Evolutionary conservation across 1,139 yeast species (phyloP).

Genomic region (Debaryomycetaceae sp.): DNA sequence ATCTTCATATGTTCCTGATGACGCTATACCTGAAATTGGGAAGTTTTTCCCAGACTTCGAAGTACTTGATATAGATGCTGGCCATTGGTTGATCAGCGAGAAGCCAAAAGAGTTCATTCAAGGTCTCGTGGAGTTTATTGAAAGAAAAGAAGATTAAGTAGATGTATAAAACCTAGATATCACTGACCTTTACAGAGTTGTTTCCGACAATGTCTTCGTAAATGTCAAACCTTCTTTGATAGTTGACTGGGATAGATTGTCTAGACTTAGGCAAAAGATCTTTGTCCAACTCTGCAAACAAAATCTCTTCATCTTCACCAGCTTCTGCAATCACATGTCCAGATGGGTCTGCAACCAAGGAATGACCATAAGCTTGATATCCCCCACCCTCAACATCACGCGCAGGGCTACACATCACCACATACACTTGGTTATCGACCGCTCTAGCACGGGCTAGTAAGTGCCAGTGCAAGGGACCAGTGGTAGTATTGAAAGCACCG

Average conservation of each 20-base stretch:
- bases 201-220: slow-evolving; percentile 25
- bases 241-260: slow-evolving; percentile 20
- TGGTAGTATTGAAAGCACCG: slow-evolving; percentile 81
- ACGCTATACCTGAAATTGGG: slow-evolving; percentile 70
- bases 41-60: slow-evolving; percentile 76
- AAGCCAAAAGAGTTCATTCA: slow-evolving; percentile 68
- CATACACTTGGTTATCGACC: slow-evolving; percentile 76
- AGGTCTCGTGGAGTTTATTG: slow-evolving; percentile 55
- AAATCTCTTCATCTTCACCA: slow-evolving; percentile 24
- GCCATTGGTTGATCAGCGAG: slow-evolving; percentile 90
- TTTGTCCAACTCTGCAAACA: slow-evolving; percentile 22
- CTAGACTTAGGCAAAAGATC: slow-evolving; percentile 17
- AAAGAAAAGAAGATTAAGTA: slow-evolving; percentile 46
- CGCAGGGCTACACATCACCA: slow-evolving; percentile 49
- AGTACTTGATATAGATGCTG: slow-evolving; percentile 70
- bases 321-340: slow-evolving; percentile 64
- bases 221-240: slow-evolving; percentile 22
- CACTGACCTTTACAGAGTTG: slow-evolving; percentile 39
- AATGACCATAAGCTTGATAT: slow-evolving; percentile 69
- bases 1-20: slow-evolving; percentile 84
- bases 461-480: slow-evolving; percentile 89
- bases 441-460: slow-evolving; percentile 74
- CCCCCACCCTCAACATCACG: slow-evolving; percentile 72
- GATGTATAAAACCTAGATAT: slow-evolving; percentile 15
- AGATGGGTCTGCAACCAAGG: slow-evolving; percentile 81